phyloP scores from a whole-genome alignment of 768 basidiomycete species.

The Mrakia blollopis region DNA sequence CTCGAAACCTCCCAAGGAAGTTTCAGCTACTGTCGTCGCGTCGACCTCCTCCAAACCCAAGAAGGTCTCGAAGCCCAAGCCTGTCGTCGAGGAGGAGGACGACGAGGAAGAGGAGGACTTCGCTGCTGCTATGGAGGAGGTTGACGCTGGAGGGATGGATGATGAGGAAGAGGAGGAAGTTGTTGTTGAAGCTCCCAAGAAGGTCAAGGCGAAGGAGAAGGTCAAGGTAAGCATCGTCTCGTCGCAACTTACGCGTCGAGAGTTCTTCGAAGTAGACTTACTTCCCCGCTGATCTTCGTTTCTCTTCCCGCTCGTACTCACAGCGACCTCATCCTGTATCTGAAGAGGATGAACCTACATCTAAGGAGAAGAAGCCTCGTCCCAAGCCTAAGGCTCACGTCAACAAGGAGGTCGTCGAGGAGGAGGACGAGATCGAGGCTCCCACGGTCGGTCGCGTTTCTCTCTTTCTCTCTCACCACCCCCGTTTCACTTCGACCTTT shows the following conservation, averaged over 20 bases:
- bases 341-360: neutral
- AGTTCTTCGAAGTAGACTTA: too few species aligned
- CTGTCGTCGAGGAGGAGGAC: neutral
- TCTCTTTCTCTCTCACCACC: neutral
- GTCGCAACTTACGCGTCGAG: too few species aligned
- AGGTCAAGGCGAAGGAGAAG: constrained; percentile 3
- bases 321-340: neutral
- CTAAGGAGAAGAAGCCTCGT: constrained; percentile 12
- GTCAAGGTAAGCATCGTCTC: constrained; percentile 5
- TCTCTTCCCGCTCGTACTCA: neutral
- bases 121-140: constrained; percentile 6
- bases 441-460: neutral
- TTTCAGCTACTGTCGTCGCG: neutral
- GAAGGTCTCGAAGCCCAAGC: neutral
- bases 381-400: constrained; percentile 1
- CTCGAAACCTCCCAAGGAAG: neutral
- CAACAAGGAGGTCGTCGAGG: neutral
- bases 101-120: constrained; percentile 7
- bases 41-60: neutral
- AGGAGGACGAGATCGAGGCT: neutral
- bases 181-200: neutral
- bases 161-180: neutral
- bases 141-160: neutral
- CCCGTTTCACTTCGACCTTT: neutral
- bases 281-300: neutral